Evolutionary conservation across 1,139 yeast genomes (phyloP), one percentile per base, ranked within the genome.

Genomic region (Pichia sp.): DNA sequence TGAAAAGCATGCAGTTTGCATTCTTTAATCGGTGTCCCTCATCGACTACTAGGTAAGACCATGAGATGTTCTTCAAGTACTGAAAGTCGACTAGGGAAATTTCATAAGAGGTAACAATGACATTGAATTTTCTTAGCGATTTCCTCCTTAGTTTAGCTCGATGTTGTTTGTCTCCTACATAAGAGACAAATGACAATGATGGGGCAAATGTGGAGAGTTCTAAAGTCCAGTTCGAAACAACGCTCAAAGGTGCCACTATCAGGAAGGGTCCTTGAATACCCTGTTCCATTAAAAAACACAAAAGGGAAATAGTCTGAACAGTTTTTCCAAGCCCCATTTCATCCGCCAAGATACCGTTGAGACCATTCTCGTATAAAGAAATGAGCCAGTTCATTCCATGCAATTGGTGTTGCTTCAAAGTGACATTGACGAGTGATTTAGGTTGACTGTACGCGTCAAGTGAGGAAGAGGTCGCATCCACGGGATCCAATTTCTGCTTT

Each of bases 271-370:
- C 97, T 18, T 61, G 58, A 2, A 86, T 73, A 3, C 84, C 88
- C 53, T 85, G 76, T 48, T 86, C 96, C 30, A 82, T 72, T 30
- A 91, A 64, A 53, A 81, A 85, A 10, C 86, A 74, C 12, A 88
- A 52, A 44, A 88, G 68, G 0, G 94, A 71, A 39, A 91, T 84
- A 31, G 93, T 81, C 56, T 88, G 96, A 11, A 88, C 60, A 0
- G 97, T 91, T 54, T 88, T 88, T 6, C 98, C 97, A 28, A 87
- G 64, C 0, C 97, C 97, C 97, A 88, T 91, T 57, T 88, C 97
- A 59, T 91, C 97, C 0, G 97, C 97, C 22, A 91, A 63, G 24
- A 91, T 87, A 3, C 98, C 98, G 59, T 91, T 91, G 23, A 91
- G 65, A 0, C 97, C 98, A 57, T 91, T 91, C 55, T 88, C 94